Base-by-base conservation (phyloP, 768 basidiomycete genomes). In the Russula vinacea region DNA sequence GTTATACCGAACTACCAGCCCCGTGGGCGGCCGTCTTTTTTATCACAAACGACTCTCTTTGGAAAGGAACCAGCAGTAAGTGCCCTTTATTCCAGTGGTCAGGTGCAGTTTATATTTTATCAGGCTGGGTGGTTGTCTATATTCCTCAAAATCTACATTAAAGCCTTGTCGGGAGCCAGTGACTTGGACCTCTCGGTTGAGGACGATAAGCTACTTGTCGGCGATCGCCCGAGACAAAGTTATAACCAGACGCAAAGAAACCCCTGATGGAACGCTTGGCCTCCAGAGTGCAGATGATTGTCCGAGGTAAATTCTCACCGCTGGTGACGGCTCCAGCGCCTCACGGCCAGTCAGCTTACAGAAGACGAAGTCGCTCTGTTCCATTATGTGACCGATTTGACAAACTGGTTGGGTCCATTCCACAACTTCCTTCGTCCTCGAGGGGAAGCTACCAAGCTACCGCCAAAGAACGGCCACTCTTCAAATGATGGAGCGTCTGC, bases 1-100 rank as follows among this genome's bases (percentile, higher is more conserved):
- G 85, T 94, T 53, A 75, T 95, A 29, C 84, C 89, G 8, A 86
- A 86, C 72, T 90, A 91, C 69, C 93, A 95, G 69, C 89, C 90
- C 0, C 76, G 71, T 47, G 74, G 72, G 40, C 77, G 76, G 24
- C 71, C 78, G 11, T 75, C 81, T 6, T 80, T 93, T 60, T 80
- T 87, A 67, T 77, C 84, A 56, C 90, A 92, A 71, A 92, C 88
- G 0, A 73, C 83, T 22, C 74, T 92, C 10, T 85, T 92, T 56
- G 82, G 78, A 19, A 84, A 81, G 57, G 76, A 78, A 26, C 83
- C 86, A 74, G 84, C 85, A 65, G 87, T 90, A 75, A 67, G 86
- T 78, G 14, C 9, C 5, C 37, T 35, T 33, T 45, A 55, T 32
- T 33, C 37, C 29, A 3, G n/a, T 35, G 16, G 47, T 37, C 37